Evolutionary conservation across 202 grass and related monocot species (phyloP), one percentile per base, ranked within the genome.

Genomic region (Schoenoplectus triqueter): DNA sequence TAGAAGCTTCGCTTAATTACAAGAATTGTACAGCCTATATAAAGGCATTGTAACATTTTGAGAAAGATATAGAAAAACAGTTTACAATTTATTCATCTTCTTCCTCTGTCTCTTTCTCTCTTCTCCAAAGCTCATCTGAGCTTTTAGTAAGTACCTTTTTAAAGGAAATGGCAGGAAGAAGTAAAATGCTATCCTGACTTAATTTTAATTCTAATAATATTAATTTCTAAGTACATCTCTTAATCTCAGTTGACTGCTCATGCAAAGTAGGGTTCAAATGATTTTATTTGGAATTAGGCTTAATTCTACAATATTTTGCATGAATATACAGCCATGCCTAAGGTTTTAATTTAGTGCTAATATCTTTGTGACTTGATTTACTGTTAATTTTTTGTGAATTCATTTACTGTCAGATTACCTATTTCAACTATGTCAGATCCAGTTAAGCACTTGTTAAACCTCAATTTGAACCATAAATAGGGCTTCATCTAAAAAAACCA

Each of bases 221-320:
- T 19, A 57, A 77, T 59, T 78, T 22, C 2, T 8, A 42, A 8
- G 3, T 31, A 42, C 3, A 6, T 54, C 21, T 78, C 17, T 52
- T 59, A 78, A n/a, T 5, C 52, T 59, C 21, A 2, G 52, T 42
- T 17, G 22, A 56, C 5, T 75, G 4, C 7, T 75, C 0, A 7
- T 54, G 48, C 4, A 54, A 22, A 74, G 31, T 54, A 17, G 8
- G 0, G 9, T 54, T 54, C 71, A 51, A 46, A 17, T 54, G 11
- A 68, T 11, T 68, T 68, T 4, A 3, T 42, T 11, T 44, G 66
- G 7, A 19, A 49, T 72, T 49, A 49, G 44, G 44, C 15, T 49
- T 72, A n/a, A 48, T 49, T 72, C 41, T 10, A 72, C 69, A 72
- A 48, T 48, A 18, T 70, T 42, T 70, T 47, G 67, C 67, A 72